Evolutionary conservation across 208 protist genomes (phyloP), one percentile per base, ranked within the genome.

Genomic region (Crithidia brevicula): DNA sequence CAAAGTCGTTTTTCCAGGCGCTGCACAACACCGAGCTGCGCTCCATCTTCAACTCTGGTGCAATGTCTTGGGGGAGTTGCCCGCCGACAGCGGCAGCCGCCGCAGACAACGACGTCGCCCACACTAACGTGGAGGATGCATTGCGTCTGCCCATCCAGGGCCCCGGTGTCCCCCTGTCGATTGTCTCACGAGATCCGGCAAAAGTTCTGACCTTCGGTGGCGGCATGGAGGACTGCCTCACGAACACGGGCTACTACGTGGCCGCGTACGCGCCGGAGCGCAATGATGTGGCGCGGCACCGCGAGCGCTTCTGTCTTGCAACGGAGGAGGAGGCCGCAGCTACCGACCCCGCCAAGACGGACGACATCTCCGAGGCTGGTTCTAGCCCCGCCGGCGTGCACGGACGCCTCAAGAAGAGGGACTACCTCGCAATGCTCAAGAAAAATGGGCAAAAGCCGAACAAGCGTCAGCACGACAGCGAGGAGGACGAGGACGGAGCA

Each of bases 171-270:
- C 83, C 85, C 30, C 82, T 93, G 45, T 77, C 69, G 23, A 83
- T 95, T 46, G 42, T 88, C 25, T 93, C 71, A 38, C 50, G 67
- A 20, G 80, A 85, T 33, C 50, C 77, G n/a, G 42, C 66, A 5
- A 62, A 90, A 62, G 79, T 87, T 49, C 79, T 95, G 33, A 83
- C 72, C 53, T 95, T 81, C 57, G 59, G 60, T 38, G 91, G 88
- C 11, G 87, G 86, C 15, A 79, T 96, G 84, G 87, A 96, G 71
- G 81, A 89, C 68, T 96, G 91, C 77, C 74, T 96, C 53, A 80
- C 88, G 45, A 96, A 96, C 74, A 96, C 91, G 28, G 91, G 91
- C n/a, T 82, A 82, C 72, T 96, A 96, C 73, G 60, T 74, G 33
- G 90, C 90, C 6, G 81, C 87, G 20, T 71, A 87, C 53, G 61